phyloP scores from a whole-genome alignment of 495 filamentous ascomycete genomes.

The Xylaria curta region DNA sequence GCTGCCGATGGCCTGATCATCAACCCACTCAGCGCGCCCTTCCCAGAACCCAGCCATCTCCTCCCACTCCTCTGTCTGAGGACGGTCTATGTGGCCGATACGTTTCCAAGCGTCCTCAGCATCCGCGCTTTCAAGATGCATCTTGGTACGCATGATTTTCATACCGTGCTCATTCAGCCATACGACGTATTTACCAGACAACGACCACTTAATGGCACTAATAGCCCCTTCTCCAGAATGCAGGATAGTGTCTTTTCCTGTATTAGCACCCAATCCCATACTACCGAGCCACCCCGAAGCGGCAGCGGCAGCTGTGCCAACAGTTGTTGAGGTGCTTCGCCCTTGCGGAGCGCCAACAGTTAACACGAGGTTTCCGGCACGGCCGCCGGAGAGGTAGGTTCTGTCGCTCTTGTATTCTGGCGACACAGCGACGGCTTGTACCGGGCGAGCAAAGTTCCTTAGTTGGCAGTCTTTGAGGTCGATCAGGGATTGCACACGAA shows the following conservation, averaged over 20 bases:
- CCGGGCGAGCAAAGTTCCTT: conserved; percentile 90
- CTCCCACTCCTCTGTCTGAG: conserved; percentile 81
- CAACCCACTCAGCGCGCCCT: conserved; percentile 88
- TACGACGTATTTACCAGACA: conserved; percentile 86
- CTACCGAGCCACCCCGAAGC: conserved; percentile 91
- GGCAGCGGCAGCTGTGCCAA: conserved; percentile 75
- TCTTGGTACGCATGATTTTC: conserved; percentile 93
- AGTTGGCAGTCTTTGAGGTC: conserved; percentile 78
- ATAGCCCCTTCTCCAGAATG: conserved; percentile 94
- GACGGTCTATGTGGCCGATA: conserved; percentile 89
- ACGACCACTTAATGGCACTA: conserved; percentile 88
- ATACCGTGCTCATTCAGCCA: conserved; percentile 97
- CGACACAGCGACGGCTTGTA: conserved; percentile 87
- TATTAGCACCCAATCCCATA: conserved; percentile 77
- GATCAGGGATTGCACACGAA: conserved; percentile 84
- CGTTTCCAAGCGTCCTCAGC: conserved; percentile 90
- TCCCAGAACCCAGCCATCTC: conserved; percentile 97
- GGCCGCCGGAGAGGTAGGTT: conserved; percentile 86
- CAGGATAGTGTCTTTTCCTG: conserved; percentile 84
- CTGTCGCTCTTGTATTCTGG: conserved; percentile 90
- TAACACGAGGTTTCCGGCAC: conserved; percentile 88
- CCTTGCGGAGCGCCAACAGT: conserved; percentile 81
- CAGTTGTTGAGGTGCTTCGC: conserved; percentile 78
- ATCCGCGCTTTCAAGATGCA: conserved; percentile 78
- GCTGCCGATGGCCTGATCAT: conserved; percentile 72